Evolutionary conservation across 2,329 filamentous ascomycete genomes (phyloP), one percentile per base, ranked within the genome.

Genomic region (Claviceps sp.): DNA sequence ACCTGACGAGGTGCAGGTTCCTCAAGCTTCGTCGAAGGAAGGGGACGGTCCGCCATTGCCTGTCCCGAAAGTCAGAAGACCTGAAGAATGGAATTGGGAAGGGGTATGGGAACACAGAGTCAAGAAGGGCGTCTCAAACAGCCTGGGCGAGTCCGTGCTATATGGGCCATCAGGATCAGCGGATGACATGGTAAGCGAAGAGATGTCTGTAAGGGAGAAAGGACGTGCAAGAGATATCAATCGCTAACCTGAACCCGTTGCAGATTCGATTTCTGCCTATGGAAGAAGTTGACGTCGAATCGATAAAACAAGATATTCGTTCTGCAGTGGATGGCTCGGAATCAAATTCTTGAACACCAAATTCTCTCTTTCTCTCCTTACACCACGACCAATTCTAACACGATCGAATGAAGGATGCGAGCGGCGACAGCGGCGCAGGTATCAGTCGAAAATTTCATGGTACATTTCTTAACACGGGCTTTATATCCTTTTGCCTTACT

Each of bases 31-130:
- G 11, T 46, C 13, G 30, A 30, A 50, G 18, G 24, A 4, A 38
- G 34, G 8, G 9, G 41, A 42, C 18, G 38, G 22, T 20, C 20
- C 2, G 20, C 30, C 18, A 18, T 47, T 52, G 6, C 22, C 57
- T 1, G 59, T 55, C 26, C 41, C 42, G 45, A 49, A 47, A 1
- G 47, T 55, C 13, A 44, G 58, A 38, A 53, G 53, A 34, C 89
- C 89, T 0, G 87, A 85, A 6, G 85, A 95, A 60, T 97, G 91
- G 91, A 95, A 95, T 63, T 97, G 91, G 91, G 89, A 95, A 61
- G 90, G 91, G 0, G 91, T 97, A 0, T 98, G 91, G 91, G 87
- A 94, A 64, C 85, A 90, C 57, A 78, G 91, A 51, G 90, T 95
- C 1, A 84, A 81, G 66, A 87, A 85, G 65, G 85, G 85, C 18